Evolutionary conservation across 1,284 basidiomycete species (phyloP).

Genomic region (Veloboletus limbatus): DNA sequence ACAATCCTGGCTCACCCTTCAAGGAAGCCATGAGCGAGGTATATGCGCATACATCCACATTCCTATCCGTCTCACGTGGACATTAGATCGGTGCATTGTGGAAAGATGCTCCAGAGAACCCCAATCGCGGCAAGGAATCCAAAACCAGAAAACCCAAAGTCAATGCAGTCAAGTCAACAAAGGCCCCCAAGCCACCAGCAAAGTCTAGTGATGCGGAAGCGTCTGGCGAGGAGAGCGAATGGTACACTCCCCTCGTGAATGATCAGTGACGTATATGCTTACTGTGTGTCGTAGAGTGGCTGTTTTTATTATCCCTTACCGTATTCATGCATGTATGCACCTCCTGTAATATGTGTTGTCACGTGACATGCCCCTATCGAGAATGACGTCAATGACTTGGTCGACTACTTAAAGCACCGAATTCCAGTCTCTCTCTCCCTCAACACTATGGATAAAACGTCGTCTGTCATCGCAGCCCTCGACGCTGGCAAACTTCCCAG

Average conservation of each 20-base stretch:
- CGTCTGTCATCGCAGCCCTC: conserved; percentile 59
- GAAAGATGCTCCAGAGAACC: conserved; percentile 57
- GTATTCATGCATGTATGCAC: conserved; percentile 15
- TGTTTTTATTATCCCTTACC: conserved; percentile 11
- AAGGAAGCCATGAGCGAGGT: conserved; percentile 56
- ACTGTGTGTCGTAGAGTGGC: conserved; percentile 2
- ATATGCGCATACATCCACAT: conserved; percentile 19
- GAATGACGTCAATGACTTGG: conserved; percentile 19
- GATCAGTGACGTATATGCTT: not conserved
- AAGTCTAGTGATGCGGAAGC: conserved; percentile 27
- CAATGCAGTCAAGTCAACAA: conserved; percentile 25
- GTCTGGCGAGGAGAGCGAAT: conserved; percentile 25
- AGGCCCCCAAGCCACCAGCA: conserved; percentile 15
- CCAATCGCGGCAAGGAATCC: conserved; percentile 50
- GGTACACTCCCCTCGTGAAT: conserved; percentile 8
- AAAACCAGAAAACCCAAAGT: conserved; percentile 41
- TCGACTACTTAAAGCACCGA: conserved; percentile 3
- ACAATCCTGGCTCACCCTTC: conserved; percentile 45
- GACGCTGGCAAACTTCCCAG: conserved; percentile 64
- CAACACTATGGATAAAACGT: conserved; percentile 51
- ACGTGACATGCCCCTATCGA: conserved; percentile 23
- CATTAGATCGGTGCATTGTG: conserved; percentile 51
- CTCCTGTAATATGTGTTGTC: not conserved
- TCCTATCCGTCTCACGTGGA: conserved; percentile 11
- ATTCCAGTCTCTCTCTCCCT: not conserved